These are phyloP conservation scores for Fistulifera pelliculosa DNA, from an alignment of 108 stramenopile genomes.

Conservation along the genomic window DNA sequence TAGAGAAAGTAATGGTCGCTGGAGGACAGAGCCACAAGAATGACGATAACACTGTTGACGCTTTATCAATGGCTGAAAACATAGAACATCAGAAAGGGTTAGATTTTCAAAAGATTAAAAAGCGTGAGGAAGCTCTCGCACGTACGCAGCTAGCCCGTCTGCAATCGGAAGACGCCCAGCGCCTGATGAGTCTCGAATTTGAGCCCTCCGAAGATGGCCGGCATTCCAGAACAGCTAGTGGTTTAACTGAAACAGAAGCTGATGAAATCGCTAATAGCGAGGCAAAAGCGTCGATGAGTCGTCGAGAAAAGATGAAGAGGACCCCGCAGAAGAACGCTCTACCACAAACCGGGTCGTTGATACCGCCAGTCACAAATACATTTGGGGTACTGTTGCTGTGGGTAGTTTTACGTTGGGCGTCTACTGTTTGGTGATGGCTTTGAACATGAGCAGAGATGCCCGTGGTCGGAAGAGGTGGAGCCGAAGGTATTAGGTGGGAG, in stretches of 20 bases:
- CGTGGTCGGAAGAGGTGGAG: conserved; percentile 1
- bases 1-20: conserved; percentile 46
- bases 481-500: too few species aligned
- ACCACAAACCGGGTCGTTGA: background rate
- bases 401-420: conserved; percentile 32
- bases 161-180: background rate
- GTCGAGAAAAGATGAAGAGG: background rate
- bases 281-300: background rate
- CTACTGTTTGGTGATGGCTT: conserved; percentile 35
- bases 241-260: conserved; percentile 1
- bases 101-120: background rate
- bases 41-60: conserved; percentile 1
- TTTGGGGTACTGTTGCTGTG: conserved; percentile 35
- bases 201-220: background rate
- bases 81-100: background rate
- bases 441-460: conserved; percentile 13
- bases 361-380: conserved; percentile 16
- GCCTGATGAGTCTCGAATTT: background rate
- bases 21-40: conserved; percentile 24
- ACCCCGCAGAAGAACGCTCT: conserved; percentile 4
- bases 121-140: background rate
- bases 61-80: background rate
- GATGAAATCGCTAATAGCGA: background rate
- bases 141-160: background rate
- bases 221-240: background rate